phyloP scores from a whole-genome alignment of 768 basidiomycete species.

The Astraeus odoratus region DNA sequence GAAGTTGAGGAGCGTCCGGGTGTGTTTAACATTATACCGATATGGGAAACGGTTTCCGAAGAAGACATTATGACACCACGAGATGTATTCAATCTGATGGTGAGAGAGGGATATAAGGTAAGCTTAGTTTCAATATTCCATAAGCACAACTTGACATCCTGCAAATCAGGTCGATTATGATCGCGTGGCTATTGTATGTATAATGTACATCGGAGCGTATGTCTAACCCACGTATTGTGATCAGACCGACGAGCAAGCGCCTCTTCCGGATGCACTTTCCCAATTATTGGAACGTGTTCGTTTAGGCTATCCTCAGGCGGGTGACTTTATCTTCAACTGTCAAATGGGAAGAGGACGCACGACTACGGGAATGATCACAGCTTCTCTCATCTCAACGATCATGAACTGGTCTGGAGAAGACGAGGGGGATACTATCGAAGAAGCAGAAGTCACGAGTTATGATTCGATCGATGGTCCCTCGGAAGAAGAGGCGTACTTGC shows the following conservation, averaged over 20 bases:
- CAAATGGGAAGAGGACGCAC: constrained; percentile 93
- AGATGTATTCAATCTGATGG: constrained; percentile 73
- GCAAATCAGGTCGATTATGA: constrained; percentile 67
- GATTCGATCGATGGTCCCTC: constrained; percentile 76
- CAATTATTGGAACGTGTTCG: constrained; percentile 73
- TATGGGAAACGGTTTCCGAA: constrained; percentile 85
- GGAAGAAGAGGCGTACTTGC: constrained; percentile 83
- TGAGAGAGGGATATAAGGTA: constrained; percentile 67
- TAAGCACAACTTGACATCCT: background rate
- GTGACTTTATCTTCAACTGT: constrained; percentile 91
- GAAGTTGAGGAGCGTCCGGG: constrained; percentile 93
- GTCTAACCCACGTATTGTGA: constrained; percentile 6
- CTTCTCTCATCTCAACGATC: constrained; percentile 76
- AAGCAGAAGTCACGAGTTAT: constrained; percentile 37
- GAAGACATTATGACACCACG: constrained; percentile 83
- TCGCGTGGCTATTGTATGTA: constrained; percentile 80
- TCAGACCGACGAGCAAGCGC: constrained; percentile 97
- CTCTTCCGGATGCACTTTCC: constrained; percentile 79
- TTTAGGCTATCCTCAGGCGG: constrained; percentile 47
- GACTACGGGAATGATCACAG: constrained; percentile 93
- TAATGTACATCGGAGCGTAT: background rate
- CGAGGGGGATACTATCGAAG: constrained; percentile 30
- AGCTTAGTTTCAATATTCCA: background rate
- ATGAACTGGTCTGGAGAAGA: constrained; percentile 50
- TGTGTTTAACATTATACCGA: constrained; percentile 82